These are phyloP conservation scores for Sporothrix humicola DNA, from an alignment of 2,329 filamentous ascomycete genomes.

Conservation along the genomic window DNA sequence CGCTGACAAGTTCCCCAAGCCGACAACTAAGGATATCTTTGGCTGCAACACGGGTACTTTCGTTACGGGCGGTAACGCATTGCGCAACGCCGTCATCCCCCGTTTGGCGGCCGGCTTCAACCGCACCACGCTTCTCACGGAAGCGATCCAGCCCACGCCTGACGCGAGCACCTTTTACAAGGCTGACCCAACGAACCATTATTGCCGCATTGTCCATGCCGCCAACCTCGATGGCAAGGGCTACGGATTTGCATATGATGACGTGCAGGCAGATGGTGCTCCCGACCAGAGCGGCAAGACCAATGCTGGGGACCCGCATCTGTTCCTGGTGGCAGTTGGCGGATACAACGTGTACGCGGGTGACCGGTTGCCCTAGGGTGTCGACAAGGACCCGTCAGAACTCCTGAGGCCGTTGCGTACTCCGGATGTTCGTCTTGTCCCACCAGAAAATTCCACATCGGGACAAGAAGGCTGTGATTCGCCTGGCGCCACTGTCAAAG, in stretches of 20 bases:
- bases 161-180: conserved; percentile 47
- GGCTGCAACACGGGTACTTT: conserved; percentile 70
- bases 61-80: conserved; percentile 48
- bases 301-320: conserved; percentile 55
- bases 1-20: conserved; percentile 57
- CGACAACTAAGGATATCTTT: conserved; percentile 68
- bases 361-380: conserved; percentile 33
- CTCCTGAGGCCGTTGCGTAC: too few species aligned
- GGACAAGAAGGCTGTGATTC: too few species aligned
- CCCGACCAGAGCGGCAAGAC: conserved; percentile 62
- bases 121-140: conserved; percentile 58
- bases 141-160: conserved; percentile 40
- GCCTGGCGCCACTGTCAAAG: too few species aligned
- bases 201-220: conserved; percentile 61
- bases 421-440: too few species aligned
- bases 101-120: conserved; percentile 56
- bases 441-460: too few species aligned
- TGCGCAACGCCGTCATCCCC: conserved; percentile 54
- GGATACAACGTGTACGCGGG: conserved; percentile 46
- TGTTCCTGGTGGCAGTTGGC: conserved; percentile 59
- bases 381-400: too few species aligned
- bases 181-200: conserved; percentile 60
- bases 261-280: conserved; percentile 59
- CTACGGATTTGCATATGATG: conserved; percentile 67
- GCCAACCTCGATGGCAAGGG: conserved; percentile 60